Conservation (phyloP, 768 basidiomycete species). For the Coprinopsis sp. region DNA sequence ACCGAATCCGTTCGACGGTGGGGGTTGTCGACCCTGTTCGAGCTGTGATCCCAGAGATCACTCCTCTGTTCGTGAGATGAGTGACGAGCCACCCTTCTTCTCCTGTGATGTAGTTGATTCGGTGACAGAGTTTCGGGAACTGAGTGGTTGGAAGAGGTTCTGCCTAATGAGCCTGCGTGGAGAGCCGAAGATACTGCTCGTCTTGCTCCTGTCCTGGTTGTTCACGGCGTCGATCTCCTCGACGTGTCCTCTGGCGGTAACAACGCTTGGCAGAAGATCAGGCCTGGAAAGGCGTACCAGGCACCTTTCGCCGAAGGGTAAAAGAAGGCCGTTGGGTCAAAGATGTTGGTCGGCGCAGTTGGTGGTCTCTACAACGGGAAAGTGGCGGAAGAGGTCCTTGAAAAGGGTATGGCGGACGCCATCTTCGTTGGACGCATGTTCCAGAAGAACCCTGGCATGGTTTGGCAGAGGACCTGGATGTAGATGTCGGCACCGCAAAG, state of each 20-base stretch:
- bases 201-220: constrained; percentile 52
- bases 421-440: constrained; percentile 51
- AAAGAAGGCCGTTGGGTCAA: constrained; percentile 36
- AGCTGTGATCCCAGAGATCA: constrained; percentile 49
- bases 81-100: constrained; percentile 7
- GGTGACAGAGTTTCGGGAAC: constrained; percentile 55
- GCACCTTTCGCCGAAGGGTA: constrained; percentile 51
- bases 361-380: constrained; percentile 54
- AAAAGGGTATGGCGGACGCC: constrained; percentile 57
- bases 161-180: constrained; percentile 62
- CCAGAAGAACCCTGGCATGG: constrained; percentile 54
- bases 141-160: constrained; percentile 63
- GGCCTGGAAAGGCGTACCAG: constrained; percentile 40
- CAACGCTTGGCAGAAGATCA: constrained; percentile 35
- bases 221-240: constrained; percentile 68
- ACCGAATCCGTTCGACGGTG: constrained; percentile 55
- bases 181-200: constrained; percentile 60
- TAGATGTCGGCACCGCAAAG: constrained; percentile 11
- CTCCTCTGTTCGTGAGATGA: constrained; percentile 74
- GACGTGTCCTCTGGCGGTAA: constrained; percentile 70
- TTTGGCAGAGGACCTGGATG: constrained; percentile 33
- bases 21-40: constrained; percentile 65
- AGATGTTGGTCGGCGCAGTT: constrained; percentile 39
- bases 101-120: neutral
- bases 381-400: too few relatives aligned